Evolutionary conservation across 192 early-diverging fungal species (phyloP), one percentile per base, ranked within the genome.

Genomic region (Globomyces pollinis-pini): DNA sequence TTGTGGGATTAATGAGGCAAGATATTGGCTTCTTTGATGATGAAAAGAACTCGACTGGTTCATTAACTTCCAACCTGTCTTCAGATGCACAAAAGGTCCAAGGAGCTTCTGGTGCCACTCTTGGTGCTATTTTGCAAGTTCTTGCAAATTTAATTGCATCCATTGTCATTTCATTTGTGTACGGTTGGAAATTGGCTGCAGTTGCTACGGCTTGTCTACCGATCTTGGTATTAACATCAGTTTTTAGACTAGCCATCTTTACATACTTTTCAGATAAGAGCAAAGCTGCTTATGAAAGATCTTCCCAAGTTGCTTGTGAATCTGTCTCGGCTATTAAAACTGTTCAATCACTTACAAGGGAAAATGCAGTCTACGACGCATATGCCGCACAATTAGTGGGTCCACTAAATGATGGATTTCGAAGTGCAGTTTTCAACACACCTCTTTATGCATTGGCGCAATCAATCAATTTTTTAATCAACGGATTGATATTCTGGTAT

Each of bases 311-410:
- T 54, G 89, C 91, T 26, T 76, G 80, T 62, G 91, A 96, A 71
- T 86, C 90, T 2, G 86, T 94, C 30, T 66, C 79, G n/a, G 86
- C 88, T 53, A 87, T 96, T 31, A 88, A 90, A 38, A 96, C 94
- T 1, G 87, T 96, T 21, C 80, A 86, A 31, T 75, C 90, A 6
- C 74, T 96, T 26, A 87, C 79, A 13, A 79, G 84, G 39, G 85
- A 91, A 68, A 70, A 71, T 28, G 70, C 73, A 21, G 90, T 96
- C 54, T 85, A 83, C 56, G 50, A 67, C n/a, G 69, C 70, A 36
- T 96, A 89, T 62, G 62, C 70, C 21, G 59, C 66, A 9, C 83
- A 85, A 42, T 83, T 86, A 32, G 70, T 75, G 1, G 72, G 62
- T n/a, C 89, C 90, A 2, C 84, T 91, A 62, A 66, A 77, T 28